Evolutionary conservation across 257 asterid species (phyloP).

Genomic region (Jaltomata sinuosa): DNA sequence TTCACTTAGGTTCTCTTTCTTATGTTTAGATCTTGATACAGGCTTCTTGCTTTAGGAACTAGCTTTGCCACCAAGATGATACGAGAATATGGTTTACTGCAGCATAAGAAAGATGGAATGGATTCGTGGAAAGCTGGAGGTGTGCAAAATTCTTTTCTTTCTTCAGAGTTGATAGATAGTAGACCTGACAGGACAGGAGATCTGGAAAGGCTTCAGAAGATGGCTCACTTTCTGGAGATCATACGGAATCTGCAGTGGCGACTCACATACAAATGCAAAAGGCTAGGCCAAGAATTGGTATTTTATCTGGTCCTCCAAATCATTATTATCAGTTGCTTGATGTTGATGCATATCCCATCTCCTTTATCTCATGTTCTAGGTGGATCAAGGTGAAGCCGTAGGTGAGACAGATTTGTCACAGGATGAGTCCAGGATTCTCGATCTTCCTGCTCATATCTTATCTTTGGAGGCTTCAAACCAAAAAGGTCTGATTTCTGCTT

Average conservation of each 20-base stretch:
- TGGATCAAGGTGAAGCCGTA: constrained; percentile 33
- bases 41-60: constrained; percentile 89
- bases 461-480: constrained; percentile 31
- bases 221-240: constrained; percentile 68
- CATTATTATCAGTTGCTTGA: constrained; percentile 1
- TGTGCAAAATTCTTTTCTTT: constrained; percentile 18
- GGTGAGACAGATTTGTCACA: constrained; percentile 32
- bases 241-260: constrained; percentile 69
- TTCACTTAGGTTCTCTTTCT: constrained; percentile 7
- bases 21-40: constrained; percentile 33
- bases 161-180: constrained; percentile 27
- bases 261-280: constrained; percentile 48
- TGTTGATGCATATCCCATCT: not conserved
- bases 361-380: constrained; percentile 28
- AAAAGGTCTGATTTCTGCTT: constrained; percentile 25
- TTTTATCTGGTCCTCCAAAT: constrained; percentile 11
- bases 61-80: constrained; percentile 64
- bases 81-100: constrained; percentile 61
- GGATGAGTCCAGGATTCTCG: constrained; percentile 42
- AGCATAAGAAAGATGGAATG: constrained; percentile 42
- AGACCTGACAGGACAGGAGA: constrained; percentile 30
- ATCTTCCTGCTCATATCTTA: constrained; percentile 34
- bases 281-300: constrained; percentile 68
- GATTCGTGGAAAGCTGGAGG: constrained; percentile 31
- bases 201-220: constrained; percentile 48